Evolutionary conservation across 2,329 filamentous ascomycete species (phyloP), one percentile per base, ranked within the genome.

Genomic region (Arthrobotrys sphaeroides): DNA sequence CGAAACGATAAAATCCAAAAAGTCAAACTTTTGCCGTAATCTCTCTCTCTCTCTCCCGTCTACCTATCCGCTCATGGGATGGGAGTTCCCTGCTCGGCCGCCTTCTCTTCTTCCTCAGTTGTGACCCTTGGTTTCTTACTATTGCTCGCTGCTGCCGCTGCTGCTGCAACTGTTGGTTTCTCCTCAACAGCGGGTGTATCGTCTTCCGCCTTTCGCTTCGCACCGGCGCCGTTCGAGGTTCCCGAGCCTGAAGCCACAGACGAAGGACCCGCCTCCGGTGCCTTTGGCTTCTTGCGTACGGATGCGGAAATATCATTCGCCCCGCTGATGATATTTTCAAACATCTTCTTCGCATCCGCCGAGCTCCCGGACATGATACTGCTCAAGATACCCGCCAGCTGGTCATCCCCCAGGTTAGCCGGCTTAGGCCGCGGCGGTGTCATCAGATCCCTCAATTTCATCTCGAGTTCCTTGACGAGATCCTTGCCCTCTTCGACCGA

Each of bases 381-480:
- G 68, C 90, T 89, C 5, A 93, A 84, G 24, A 93, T 84, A 28
- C 90, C 89, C 60, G 87, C 84, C 51, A 86, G 82, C 18, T 85
- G 82, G 12, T 84, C 82, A 7, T 43, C 87, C 80, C 78, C 80
- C 72, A 77, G 51, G 24, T 16, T 28, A 0, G 43, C 12, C 22
- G 40, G 53, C 38, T 66, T 73, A 3, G 24, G 68, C 10, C 31
- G 40, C 22, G 67, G 18, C 51, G 68, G 16, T 20, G 26, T 26
- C 40, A 78, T 77, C 65, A 74, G 69, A 77, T 78, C 65, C 83
- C 87, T 83, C 84, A 91, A 88, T 78, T 91, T 86, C 81, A 90
- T 87, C 83, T 93, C 89, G 88, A 95, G 92, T 78, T 95, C 92
- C 62, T 87, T 86, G 53, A 94, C 86, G 78, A 95, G 88, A 75